Evolutionary conservation across 257 asterid species (phyloP), one percentile per base, ranked within the genome.

Genomic region (Anisodus acutangulus): DNA sequence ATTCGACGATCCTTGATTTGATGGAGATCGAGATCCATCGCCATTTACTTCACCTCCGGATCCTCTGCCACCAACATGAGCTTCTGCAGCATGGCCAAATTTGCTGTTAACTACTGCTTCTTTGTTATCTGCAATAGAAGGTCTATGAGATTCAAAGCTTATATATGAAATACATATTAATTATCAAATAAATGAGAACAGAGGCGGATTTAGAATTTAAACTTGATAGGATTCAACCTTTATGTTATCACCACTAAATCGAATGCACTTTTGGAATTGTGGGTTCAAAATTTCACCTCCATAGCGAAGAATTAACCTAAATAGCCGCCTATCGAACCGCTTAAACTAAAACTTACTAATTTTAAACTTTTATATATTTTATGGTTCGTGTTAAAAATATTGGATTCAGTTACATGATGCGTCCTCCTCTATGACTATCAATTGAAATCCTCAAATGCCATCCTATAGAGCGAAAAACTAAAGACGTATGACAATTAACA

Each of bases 1-100:
- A 26, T 81, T 86, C 3, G 92, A 91, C 26, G 26, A 22, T 43
- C 93, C 90, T 16, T 19, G 88, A 53, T n/a, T 66, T 8, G 80
- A 6, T 45, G 90, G 91, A 43, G 80, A 43, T 70, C 45, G 74
- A 41, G 89, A 57, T 60, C 87, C 89, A 3, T 51, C 35, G 17
- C 79, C 84, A 55, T 70, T 82, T 49, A 57, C 63, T 17, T 58
- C 83, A 2, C 59, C 88, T 17, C 81, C 81, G 66, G 79, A 47
- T 17, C 87, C 88, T 9, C 67, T 16, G 15, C 9, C 57, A 79
- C 85, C 85, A 16, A 55, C 19, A 57, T 80, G 57, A 45, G 86
- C 88, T 19, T 3, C 78, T 69, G 2, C n/a, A 37, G 9, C 88
- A 13, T 78, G 85, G 49, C 26, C 87, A 60, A 85, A 51, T 49